Evolutionary conservation across 75 land plant genomes (phyloP).

Genomic region (Selaginella tamariscina): DNA sequence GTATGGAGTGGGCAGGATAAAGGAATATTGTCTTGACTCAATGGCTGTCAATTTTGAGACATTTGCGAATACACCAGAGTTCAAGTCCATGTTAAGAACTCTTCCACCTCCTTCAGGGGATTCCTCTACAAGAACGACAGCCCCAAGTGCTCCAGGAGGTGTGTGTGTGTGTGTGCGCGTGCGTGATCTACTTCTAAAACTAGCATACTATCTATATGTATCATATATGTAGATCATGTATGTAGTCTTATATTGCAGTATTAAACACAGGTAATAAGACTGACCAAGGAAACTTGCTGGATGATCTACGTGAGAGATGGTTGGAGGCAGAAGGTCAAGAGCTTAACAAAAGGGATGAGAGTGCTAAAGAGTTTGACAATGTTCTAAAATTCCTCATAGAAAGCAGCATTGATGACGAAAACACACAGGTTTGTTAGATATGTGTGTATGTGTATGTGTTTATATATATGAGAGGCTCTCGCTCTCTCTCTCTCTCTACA

Average conservation of each 20-base stretch:
- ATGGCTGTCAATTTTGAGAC: constrained; percentile 90
- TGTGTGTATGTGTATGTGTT: too few species aligned
- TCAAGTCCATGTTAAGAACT: constrained; percentile 54
- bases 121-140: constrained; percentile 58
- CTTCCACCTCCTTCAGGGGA: constrained; percentile 96
- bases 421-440: too few species aligned
- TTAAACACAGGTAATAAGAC: constrained; percentile 28
- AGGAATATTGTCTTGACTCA: constrained; percentile 75
- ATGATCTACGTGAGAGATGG: constrained; percentile 94
- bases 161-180: too few species aligned
- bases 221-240: too few species aligned
- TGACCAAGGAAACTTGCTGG: constrained; percentile 64
- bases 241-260: too few species aligned
- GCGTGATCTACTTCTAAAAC: too few species aligned
- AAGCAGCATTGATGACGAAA: too few species aligned
- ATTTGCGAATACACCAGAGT: constrained; percentile 64
- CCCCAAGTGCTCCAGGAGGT: constrained; percentile 84
- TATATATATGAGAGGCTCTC: too few species aligned
- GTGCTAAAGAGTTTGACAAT: constrained; percentile 69
- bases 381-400: constrained; percentile 62
- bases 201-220: too few species aligned
- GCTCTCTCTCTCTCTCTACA: too few species aligned
- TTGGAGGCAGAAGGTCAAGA: constrained; percentile 87
- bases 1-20: constrained; percentile 75
- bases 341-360: constrained; percentile 87